Evolutionary conservation across 108 stramenopile species (phyloP), one percentile per base, ranked within the genome.

Genomic region (Fragilaria crotonensis): DNA sequence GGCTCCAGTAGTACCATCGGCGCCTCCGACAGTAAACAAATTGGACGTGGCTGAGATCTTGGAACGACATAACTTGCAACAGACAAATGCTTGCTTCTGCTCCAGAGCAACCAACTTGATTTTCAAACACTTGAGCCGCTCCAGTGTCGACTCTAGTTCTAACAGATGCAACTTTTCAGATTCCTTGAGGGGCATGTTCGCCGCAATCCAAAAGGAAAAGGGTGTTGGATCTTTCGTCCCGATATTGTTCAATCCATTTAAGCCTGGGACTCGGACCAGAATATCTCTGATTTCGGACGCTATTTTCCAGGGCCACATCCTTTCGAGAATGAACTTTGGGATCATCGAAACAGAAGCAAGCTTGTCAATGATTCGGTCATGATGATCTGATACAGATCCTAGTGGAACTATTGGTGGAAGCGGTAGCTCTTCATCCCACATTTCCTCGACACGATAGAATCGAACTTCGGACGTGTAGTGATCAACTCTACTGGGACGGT

Each of bases 131-230:
- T 33, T 44, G 27, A 91, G 62, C 30, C 83, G 81, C 49, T 81
- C 66, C 20, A 79, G 57, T 1, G 62, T 65, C 48, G 52, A 72
- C 36, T 51, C 1, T 63, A 75, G 75, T 59, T 80, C 63, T 18
- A 93, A 54, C 18, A 93, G 33, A 48, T 75, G 58, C 17, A 83
- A 49, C 20, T 78, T 70, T 53, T 89, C 87, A 3, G 60, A 55
- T 68, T 75, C 62, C 20, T 78, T 64, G 18, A 93, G 62, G 0
- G 90, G 76, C 50, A 88, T 59, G 48, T 89, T 85, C 9, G 80
- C 63, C n/a, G 80, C 67, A 41, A 88, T 45, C 87, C 87, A 87
- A 48, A 76, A 87, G n/a, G 83, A 73, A 69, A 93, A 89, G 3
- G 59, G 62, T 0, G 52, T 50, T 48, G 72, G 72, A 29, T 29